These are phyloP conservation scores for Penicillium sp. DNA, from an alignment of 2,329 filamentous ascomycete genomes.

Conservation along the genomic window DNA sequence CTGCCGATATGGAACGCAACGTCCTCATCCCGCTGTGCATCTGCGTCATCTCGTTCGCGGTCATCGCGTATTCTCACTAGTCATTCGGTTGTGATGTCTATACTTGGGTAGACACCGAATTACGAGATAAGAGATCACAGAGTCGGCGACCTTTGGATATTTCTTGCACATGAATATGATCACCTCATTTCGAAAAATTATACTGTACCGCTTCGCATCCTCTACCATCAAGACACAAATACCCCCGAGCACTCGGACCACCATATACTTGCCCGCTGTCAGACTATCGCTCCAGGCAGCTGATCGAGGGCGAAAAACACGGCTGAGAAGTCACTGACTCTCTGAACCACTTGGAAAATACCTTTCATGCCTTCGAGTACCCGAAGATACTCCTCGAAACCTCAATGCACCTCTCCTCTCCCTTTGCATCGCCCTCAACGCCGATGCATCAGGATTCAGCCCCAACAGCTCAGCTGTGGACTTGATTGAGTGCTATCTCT, in stretches of 20 bases:
- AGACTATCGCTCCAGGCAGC: not conserved
- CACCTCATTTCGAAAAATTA: not conserved
- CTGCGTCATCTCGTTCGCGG: conserved; percentile 39
- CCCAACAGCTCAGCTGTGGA: not conserved
- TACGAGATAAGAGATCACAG: not conserved
- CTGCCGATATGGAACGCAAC: conserved; percentile 31
- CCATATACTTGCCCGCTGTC: not conserved
- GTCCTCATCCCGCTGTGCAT: conserved; percentile 39
- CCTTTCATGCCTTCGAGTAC: not conserved
- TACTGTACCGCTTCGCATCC: not conserved
- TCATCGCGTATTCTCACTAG: conserved; percentile 36
- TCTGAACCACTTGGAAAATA: not conserved
- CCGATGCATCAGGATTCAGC: not conserved
- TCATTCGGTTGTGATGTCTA: conserved; percentile 4
- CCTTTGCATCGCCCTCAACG: not conserved
- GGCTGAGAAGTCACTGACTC: not conserved
- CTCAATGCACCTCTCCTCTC: not conserved
- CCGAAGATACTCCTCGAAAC: not conserved
- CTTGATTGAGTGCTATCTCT: not conserved
- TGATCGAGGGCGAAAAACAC: not conserved
- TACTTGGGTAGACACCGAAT: not conserved
- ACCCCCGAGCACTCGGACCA: not conserved
- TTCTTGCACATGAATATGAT: not conserved
- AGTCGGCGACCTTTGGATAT: not conserved
- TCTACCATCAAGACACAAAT: not conserved